A percentile compares a stretch with the other conserved stretches of the same genome.
phyloP scores from a whole-genome alignment of 2,329 filamentous ascomycete species.

The Fusarium begoniae region DNA sequence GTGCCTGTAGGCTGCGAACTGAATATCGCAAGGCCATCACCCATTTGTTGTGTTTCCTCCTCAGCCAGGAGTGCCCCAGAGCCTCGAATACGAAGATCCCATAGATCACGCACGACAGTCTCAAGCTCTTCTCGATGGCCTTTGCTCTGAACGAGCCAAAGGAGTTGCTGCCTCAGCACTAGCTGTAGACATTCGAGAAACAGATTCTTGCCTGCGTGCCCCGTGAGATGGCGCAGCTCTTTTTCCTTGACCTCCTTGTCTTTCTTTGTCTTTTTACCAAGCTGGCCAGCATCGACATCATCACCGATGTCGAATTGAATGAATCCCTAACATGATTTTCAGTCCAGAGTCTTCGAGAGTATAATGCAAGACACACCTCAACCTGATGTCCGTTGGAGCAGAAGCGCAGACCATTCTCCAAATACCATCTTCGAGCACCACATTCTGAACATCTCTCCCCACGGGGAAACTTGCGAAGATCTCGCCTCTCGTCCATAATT shows the following conservation, averaged over 20 bases:
- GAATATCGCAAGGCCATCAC: conserved; percentile 48
- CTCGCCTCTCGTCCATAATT: conserved; percentile 53
- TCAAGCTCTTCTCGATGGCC: conserved; percentile 78
- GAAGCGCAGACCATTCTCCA: conserved; percentile 79
- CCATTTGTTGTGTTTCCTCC: conserved; percentile 34
- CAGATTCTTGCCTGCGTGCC: conserved; percentile 76
- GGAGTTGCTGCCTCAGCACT: conserved; percentile 81
- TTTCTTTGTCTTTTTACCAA: conserved; percentile 64
- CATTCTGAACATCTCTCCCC: conserved; percentile 71
- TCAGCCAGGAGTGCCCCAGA: conserved; percentile 50
- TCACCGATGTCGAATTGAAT: conserved; percentile 68
- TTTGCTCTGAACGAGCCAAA: conserved; percentile 74
- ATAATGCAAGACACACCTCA: conserved; percentile 59
- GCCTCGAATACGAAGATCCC: conserved; percentile 73
- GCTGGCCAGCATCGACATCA: conserved; percentile 74
- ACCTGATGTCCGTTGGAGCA: conserved; percentile 84
- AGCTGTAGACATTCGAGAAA: conserved; percentile 88
- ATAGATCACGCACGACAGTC: conserved; percentile 82
- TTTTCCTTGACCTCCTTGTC: conserved; percentile 67
- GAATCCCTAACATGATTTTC: conserved; percentile 53
- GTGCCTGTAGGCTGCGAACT: conserved; percentile 49
- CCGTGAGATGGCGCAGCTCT: conserved; percentile 65
- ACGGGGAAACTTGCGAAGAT: conserved; percentile 61
- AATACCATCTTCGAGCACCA: conserved; percentile 75
- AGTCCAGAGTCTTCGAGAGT: background rate